Evolutionary conservation across 139 green algal genomes (phyloP), one percentile per base, ranked within the genome.

Genomic region (Chlamydomonas incerta): DNA sequence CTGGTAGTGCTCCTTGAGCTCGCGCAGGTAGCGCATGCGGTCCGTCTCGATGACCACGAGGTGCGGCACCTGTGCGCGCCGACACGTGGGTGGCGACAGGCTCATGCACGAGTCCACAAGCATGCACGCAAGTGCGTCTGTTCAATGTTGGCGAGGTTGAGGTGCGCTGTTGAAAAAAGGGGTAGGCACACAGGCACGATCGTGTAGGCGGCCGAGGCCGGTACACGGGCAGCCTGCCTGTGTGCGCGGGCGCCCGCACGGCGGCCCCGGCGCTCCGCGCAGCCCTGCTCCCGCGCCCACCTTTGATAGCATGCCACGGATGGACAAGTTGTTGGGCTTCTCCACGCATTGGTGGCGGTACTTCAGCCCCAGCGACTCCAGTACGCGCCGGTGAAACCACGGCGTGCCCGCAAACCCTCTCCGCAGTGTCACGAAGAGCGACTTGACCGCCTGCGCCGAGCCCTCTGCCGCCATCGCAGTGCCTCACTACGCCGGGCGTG

Each of bases 341-440:
- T 94, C 91, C 17, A 93, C 74, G 63, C 89, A 93, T 24, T 90
- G 58, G 41, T 91, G 80, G 8, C 87, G 74, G 35, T 50, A 79
- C 23, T 67, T 84, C 5, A 94, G 50, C 0, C 91, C 91, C 50
- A 94, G 83, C 0, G 82, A 67, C 28, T 88, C 70, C 15, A 93
- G 41, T 8, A 93, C 83, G 28, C 80, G 83, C 33, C 75, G 69
- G 55, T 94, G 91, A 31, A 90, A 90, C 82, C 83, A 90, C 20
- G 89, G 89, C 80, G 90, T 93, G 23, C 91, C 89, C 46, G 87
- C 84, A 15, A 74, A 74, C n/a, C 89, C 86, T 26, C 91, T 82
- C 31, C 86, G 68, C 28, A 94, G 71, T 17, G 91, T 94, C 23
- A 94, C 91, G 62, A 94, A 94, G 13, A 94, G 69, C 13, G 72